Conservation (phyloP, 2,329 filamentous ascomycete genomes). For the Beauveria australis region DNA sequence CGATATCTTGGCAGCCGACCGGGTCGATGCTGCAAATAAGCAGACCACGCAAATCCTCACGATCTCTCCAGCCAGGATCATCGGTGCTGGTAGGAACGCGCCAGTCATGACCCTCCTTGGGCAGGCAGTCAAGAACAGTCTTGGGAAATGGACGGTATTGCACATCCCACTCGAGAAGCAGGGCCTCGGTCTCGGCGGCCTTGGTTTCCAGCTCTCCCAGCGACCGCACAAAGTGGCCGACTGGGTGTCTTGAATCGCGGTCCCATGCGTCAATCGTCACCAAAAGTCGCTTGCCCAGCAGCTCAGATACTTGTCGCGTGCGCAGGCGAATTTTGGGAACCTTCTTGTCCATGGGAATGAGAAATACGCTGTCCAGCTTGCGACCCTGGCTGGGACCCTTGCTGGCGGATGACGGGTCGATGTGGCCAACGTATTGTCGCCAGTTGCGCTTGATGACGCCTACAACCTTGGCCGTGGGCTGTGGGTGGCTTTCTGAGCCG, state of each 20-base stretch:
- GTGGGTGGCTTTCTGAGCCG: slow-evolving; percentile 65
- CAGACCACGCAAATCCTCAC: slow-evolving; percentile 75
- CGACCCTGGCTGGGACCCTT: slow-evolving; percentile 66
- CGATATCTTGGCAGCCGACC: slow-evolving; percentile 92
- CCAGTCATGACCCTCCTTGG: slow-evolving; percentile 88
- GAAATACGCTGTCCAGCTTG: slow-evolving; percentile 85
- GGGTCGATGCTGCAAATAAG: slow-evolving; percentile 97
- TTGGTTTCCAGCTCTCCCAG: slow-evolving; percentile 93
- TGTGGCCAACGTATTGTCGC: slow-evolving; percentile 94
- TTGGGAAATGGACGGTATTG: slow-evolving; percentile 97
- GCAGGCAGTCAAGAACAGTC: slow-evolving; percentile 87
- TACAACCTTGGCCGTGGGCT: slow-evolving; percentile 87
- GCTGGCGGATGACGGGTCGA: slow-evolving; percentile 78
- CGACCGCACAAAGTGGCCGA: slow-evolving; percentile 88
- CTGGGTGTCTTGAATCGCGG: slow-evolving; percentile 81
- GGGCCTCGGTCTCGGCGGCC: slow-evolving; percentile 91
- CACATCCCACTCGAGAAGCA: slow-evolving; percentile 91
- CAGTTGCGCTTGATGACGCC: slow-evolving; percentile 93
- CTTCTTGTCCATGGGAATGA: slow-evolving; percentile 96
- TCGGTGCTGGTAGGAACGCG: slow-evolving; percentile 72
- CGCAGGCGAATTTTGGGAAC: slow-evolving; percentile 92
- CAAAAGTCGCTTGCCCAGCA: slow-evolving; percentile 83
- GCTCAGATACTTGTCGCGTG: slow-evolving; percentile 79
- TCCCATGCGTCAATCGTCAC: slow-evolving; percentile 96
- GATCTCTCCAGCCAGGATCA: slow-evolving; percentile 78